Percentiles rank a stretch among this genome's conserved stretches.
phyloP scores from a whole-genome alignment of 495 filamentous ascomycete genomes.

The Durotheca rogersii region DNA sequence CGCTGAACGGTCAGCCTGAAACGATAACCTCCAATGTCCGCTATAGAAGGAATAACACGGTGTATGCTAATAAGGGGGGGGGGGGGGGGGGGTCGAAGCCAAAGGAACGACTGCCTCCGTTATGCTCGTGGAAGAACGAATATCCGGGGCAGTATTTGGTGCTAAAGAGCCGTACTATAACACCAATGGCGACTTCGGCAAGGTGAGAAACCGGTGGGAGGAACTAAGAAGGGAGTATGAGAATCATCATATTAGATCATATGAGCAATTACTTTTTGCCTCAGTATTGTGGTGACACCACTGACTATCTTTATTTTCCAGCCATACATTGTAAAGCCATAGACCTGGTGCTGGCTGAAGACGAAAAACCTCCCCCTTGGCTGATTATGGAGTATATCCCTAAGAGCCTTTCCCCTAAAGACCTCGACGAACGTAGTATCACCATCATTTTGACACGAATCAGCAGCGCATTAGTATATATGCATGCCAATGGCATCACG shows the following conservation, averaged over 20 bases:
- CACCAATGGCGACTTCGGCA: no score
- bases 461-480: neutral
- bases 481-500: neutral
- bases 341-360: no score
- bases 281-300: neutral
- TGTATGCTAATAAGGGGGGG: neutral
- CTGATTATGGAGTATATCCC: neutral
- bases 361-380: no score
- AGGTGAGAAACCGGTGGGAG: no score
- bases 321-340: no score
- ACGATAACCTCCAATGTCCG: no score
- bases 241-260: neutral
- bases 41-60: no score
- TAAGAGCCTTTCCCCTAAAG: neutral
- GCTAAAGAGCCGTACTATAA: neutral
- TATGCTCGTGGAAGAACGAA: neutral
- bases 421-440: neutral
- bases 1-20: no score
- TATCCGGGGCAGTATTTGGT: no score
- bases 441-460: neutral
- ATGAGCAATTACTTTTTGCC: neutral
- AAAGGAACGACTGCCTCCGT: neutral
- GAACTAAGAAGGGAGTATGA: no score
- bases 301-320: no score
- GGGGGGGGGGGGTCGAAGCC: no score